These are phyloP conservation scores for Backusella westeae DNA, from an alignment of 192 early-diverging fungal species.

Conservation along the genomic window DNA sequence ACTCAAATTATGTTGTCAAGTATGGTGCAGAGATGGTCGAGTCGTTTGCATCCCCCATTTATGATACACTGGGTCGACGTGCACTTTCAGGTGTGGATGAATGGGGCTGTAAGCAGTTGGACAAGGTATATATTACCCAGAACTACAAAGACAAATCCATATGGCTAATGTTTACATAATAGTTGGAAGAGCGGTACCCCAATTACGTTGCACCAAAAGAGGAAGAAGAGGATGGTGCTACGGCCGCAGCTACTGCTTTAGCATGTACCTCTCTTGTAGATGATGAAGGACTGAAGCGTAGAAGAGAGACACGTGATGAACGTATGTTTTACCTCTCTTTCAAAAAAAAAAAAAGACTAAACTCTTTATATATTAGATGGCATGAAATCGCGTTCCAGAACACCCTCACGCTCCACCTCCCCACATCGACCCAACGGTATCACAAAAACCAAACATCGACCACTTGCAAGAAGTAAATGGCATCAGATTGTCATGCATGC, in stretches of 20 bases:
- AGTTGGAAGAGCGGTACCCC: conserved; percentile 31
- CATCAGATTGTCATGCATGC: conserved; percentile 60
- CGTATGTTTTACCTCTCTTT: background rate
- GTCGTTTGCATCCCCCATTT: conserved; percentile 71
- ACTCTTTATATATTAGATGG: conserved; percentile 4
- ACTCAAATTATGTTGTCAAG: conserved; percentile 58
- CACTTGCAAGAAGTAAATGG: conserved; percentile 48
- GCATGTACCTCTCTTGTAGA: conserved; percentile 38
- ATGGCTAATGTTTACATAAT: background rate
- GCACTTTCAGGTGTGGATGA: conserved; percentile 16
- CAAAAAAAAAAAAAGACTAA: background rate
- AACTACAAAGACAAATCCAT: too few species aligned
- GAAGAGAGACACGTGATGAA: conserved; percentile 28
- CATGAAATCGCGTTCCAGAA: conserved; percentile 28
- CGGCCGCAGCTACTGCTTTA: conserved; percentile 30
- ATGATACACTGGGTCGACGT: conserved; percentile 57
- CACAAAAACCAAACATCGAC: conserved; percentile 21
- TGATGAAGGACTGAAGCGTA: background rate
- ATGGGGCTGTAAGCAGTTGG: conserved; percentile 8
- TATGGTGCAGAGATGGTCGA: conserved; percentile 78
- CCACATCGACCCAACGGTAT: conserved; percentile 24
- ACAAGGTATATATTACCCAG: background rate
- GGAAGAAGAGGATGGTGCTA: conserved; percentile 22
- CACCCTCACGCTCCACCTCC: conserved; percentile 36
- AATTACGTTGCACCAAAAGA: conserved; percentile 27